Evolutionary conservation across 1,284 basidiomycete genomes (phyloP).

Genomic region (Malassezia vespertilionis): DNA sequence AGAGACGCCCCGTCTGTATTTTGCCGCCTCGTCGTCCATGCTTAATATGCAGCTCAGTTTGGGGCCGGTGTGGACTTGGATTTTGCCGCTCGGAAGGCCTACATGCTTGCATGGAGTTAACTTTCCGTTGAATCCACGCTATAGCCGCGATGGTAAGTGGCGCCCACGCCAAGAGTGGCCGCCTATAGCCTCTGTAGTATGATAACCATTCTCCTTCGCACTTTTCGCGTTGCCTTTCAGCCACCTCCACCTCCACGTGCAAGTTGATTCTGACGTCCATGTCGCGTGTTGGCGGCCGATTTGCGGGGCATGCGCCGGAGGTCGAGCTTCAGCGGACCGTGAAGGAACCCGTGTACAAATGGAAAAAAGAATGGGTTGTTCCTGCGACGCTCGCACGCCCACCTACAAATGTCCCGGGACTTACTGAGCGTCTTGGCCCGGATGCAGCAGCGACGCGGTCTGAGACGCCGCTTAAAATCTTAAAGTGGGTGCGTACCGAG

Average conservation of each 20-base stretch:
- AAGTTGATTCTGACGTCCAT: conserved; percentile 2
- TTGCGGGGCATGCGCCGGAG: conserved; percentile 10
- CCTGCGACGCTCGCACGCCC: conserved; percentile 5
- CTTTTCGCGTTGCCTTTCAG: too few species aligned
- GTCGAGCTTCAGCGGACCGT: conserved; percentile 11
- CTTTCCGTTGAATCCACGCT: conserved; percentile 15
- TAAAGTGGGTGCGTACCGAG: conserved; percentile 17
- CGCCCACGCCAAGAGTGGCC: conserved; percentile 11
- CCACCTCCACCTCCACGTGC: too few species aligned
- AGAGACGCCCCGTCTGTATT: neutral
- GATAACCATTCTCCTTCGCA: too few species aligned
- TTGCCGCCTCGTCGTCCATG: neutral
- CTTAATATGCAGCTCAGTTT: conserved; percentile 18
- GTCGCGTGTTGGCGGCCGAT: conserved; percentile 14
- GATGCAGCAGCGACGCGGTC: conserved; percentile 13
- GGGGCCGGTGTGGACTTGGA: conserved; percentile 4
- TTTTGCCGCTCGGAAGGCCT: neutral
- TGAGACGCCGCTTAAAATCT: conserved; percentile 9
- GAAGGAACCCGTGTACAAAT: conserved; percentile 11
- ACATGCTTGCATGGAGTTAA: neutral
- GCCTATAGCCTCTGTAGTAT: too few species aligned
- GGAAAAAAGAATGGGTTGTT: conserved; percentile 10
- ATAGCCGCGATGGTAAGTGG: conserved; percentile 5
- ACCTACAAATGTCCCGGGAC: neutral
- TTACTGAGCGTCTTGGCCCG: conserved; percentile 9